phyloP scores from a whole-genome alignment of 345 rosid species.

The Eucalyptus marginata region DNA sequence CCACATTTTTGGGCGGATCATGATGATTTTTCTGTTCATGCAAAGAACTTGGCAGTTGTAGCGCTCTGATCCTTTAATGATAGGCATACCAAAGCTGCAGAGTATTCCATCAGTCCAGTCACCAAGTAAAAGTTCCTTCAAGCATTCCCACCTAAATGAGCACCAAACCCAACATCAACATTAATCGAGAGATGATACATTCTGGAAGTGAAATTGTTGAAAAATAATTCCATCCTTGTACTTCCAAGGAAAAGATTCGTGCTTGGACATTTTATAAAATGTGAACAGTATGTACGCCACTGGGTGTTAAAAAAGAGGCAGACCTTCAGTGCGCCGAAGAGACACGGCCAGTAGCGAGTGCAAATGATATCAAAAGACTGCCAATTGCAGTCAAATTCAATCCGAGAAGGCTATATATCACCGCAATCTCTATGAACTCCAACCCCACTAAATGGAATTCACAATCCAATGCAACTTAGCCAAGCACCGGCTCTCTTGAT shows the following conservation, averaged over 20 bases:
- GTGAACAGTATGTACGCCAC: background rate
- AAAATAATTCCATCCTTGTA: background rate
- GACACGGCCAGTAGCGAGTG: background rate
- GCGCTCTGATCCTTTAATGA: slow-evolving; percentile 79
- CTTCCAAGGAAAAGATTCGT: background rate
- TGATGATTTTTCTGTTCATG: slow-evolving; percentile 62
- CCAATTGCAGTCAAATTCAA: background rate
- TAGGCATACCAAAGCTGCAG: slow-evolving; percentile 96
- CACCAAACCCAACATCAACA: background rate
- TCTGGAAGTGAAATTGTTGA: background rate
- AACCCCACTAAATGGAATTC: background rate
- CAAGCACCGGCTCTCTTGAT: background rate
- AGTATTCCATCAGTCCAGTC: slow-evolving; percentile 82
- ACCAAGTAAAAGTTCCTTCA: slow-evolving; percentile 68
- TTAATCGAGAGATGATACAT: background rate
- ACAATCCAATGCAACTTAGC: background rate
- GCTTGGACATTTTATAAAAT: background rate
- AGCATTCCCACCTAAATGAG: slow-evolving; percentile 80
- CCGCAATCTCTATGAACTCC: background rate
- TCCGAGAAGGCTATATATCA: background rate
- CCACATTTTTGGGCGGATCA: slow-evolving; percentile 94
- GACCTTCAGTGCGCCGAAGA: background rate
- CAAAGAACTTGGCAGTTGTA: slow-evolving; percentile 93
- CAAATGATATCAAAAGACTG: background rate
- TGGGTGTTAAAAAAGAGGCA: background rate